phyloP scores from a whole-genome alignment of 805 yeast genomes.

The Brettanomyces sp. region DNA sequence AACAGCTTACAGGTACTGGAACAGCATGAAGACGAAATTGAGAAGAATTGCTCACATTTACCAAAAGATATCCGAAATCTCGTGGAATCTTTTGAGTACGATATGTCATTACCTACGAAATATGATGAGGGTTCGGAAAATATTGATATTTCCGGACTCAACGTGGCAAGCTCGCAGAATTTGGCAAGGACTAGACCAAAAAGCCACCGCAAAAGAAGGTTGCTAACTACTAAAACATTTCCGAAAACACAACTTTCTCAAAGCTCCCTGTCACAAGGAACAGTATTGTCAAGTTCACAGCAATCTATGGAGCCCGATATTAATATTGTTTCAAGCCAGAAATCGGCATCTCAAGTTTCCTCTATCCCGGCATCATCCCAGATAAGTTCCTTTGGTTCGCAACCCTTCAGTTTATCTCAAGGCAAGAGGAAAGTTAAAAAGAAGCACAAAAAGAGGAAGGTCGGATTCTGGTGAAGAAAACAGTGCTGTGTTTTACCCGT shows the following conservation, averaged over 20 bases:
- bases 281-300: neutral
- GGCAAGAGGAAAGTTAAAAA: neutral
- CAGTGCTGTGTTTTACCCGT: too few relatives aligned
- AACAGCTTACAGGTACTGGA: too few relatives aligned
- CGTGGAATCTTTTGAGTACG: constrained; percentile 6
- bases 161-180: neutral
- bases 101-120: constrained; percentile 6
- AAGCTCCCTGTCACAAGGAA: too few relatives aligned
- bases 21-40: constrained; percentile 1
- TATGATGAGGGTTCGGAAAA: constrained; percentile 3
- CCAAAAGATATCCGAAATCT: constrained; percentile 4
- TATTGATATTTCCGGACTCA: neutral
- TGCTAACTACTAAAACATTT: too few relatives aligned
- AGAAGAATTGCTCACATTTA: neutral
- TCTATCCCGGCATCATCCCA: neutral
- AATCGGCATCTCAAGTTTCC: too few relatives aligned
- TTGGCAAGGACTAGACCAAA: neutral
- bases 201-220: too few relatives aligned
- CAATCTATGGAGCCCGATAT: too few relatives aligned
- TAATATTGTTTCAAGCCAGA: too few relatives aligned
- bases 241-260: too few relatives aligned
- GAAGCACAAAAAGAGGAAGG: constrained; percentile 5
- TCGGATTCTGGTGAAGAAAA: constrained; percentile 4
- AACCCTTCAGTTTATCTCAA: neutral
- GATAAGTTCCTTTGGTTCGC: neutral